These are phyloP conservation scores for Chenopodium album DNA, from an alignment of 148 eudicot genomes.

Conservation along the genomic window DNA sequence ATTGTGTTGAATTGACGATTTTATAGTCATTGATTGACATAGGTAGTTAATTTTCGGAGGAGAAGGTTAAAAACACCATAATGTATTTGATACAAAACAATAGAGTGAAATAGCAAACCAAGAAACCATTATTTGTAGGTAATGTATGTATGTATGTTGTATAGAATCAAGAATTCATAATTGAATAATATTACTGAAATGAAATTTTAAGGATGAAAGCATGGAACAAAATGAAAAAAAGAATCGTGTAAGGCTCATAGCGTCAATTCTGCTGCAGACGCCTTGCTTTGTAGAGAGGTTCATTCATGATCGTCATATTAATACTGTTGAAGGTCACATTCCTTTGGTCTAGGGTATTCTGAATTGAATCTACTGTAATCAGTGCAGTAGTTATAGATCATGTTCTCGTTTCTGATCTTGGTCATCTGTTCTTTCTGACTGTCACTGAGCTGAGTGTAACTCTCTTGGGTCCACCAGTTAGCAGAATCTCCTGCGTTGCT, in stretches of 20 bases:
- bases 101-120: neutral
- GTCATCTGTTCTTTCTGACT: conserved; percentile 40
- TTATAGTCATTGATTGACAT: too few relatives aligned
- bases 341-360: conserved; percentile 37
- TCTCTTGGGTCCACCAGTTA: conserved; percentile 45
- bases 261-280: neutral
- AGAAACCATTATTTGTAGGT: neutral
- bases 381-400: conserved; percentile 66
- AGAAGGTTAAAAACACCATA: neutral
- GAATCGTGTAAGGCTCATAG: neutral
- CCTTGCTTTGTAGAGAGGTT: neutral
- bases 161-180: neutral
- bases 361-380: conserved; percentile 43
- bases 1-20: too few relatives aligned
- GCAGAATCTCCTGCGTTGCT: conserved; percentile 20
- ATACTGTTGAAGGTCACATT: conserved; percentile 52
- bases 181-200: neutral
- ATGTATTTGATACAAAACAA: neutral
- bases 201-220: too few relatives aligned
- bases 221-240: neutral
- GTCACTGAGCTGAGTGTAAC: conserved; percentile 27
- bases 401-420: conserved; percentile 43
- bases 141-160: neutral
- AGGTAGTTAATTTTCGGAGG: neutral
- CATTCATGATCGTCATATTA: conserved; percentile 5